phyloP scores from a whole-genome alignment of 441 rosid genomes.

The Erodium chrysanthum region DNA sequence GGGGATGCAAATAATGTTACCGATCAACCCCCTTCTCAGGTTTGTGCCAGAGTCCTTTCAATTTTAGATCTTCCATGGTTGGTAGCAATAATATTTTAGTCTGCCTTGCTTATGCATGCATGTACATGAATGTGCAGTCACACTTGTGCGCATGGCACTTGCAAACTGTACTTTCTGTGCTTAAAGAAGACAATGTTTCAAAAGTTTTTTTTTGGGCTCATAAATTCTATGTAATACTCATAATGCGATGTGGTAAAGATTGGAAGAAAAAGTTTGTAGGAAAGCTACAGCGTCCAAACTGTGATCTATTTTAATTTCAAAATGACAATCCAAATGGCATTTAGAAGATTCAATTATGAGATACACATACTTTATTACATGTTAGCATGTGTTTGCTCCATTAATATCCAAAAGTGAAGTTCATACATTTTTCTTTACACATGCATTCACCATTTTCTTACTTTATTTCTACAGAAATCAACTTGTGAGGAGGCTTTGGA shows the following conservation, averaged over 20 bases:
- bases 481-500: slow-evolving; percentile 65
- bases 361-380: background rate
- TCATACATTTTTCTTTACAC: background rate
- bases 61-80: background rate
- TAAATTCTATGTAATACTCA: background rate
- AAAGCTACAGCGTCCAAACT: background rate
- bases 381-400: background rate
- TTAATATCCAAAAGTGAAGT: background rate
- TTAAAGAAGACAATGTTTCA: background rate
- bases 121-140: background rate
- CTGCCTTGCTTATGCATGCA: slow-evolving; percentile 1
- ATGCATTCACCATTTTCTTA: background rate
- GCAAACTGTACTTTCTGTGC: background rate
- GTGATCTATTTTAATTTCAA: background rate
- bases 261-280: background rate
- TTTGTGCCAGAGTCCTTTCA: slow-evolving; percentile 16
- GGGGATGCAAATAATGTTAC: slow-evolving; percentile 35
- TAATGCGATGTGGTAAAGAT: background rate
- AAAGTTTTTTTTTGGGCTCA: background rate
- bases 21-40: slow-evolving; percentile 30
- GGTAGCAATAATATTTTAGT: slow-evolving; percentile 5
- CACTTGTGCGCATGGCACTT: too few relatives aligned
- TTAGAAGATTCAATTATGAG: background rate
- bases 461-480: slow-evolving; percentile 35
- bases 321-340: background rate